Conservation (phyloP, 257 asterid genomes). For the Buddleja alternifolia region DNA sequence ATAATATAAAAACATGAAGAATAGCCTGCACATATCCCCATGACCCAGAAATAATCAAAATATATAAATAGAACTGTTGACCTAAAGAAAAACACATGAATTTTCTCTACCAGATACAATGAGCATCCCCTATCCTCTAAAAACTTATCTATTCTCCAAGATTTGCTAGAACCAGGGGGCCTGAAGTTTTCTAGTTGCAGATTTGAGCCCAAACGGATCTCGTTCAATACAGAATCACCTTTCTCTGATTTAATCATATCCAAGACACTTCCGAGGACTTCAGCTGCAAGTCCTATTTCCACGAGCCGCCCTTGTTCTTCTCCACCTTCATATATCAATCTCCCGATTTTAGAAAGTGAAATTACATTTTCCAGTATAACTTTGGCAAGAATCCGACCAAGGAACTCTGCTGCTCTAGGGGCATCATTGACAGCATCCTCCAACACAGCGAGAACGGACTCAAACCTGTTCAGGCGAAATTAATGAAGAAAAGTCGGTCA, state of each 20-base stretch:
- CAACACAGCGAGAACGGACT: conserved; percentile 52
- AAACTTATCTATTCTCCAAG: conserved; percentile 49
- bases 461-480: conserved; percentile 49
- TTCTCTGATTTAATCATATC: conserved; percentile 56
- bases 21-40: no score
- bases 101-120: conserved; percentile 29
- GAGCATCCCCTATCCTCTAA: conserved; percentile 34
- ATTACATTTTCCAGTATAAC: conserved; percentile 44
- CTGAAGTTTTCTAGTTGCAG: conserved; percentile 53
- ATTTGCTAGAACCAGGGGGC: conserved; percentile 43
- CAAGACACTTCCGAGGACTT: conserved; percentile 51
- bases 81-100: conserved; percentile 14
- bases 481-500: conserved; percentile 5
- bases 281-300: conserved; percentile 63
- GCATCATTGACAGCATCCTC: conserved; percentile 77
- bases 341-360: conserved; percentile 53
- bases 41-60: no score
- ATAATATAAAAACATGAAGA: no score
- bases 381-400: conserved; percentile 54
- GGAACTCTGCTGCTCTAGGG: conserved; percentile 68
- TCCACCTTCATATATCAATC: conserved; percentile 56
- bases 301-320: conserved; percentile 60
- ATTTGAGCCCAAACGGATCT: conserved; percentile 50
- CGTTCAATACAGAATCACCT: conserved; percentile 57
- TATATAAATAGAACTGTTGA: no score